phyloP scores from a whole-genome alignment of 495 filamentous ascomycete genomes.

The Acidomyces sp. region DNA sequence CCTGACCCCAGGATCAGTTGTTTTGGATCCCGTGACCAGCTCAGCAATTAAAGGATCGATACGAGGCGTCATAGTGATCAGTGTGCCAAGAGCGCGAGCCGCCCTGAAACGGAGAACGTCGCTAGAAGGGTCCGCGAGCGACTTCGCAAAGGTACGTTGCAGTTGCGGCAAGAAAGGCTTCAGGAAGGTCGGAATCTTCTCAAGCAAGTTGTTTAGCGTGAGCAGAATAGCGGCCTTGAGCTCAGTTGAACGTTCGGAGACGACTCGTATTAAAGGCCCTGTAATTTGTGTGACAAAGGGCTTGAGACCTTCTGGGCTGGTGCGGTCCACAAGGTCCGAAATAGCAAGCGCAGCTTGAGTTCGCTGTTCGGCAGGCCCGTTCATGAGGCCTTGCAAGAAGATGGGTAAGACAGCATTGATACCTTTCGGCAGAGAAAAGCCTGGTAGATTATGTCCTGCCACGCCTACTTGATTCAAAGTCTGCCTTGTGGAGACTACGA shows the following conservation, averaged over 20 bases:
- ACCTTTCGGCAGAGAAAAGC: conserved; percentile 89
- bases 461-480: conserved; percentile 78
- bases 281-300: conserved; percentile 96
- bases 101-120: conserved; percentile 76
- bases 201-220: conserved; percentile 84
- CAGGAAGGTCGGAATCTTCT: conserved; percentile 90
- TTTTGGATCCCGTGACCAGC: conserved; percentile 86
- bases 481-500: conserved; percentile 78
- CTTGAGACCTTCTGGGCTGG: conserved; percentile 67
- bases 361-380: conserved; percentile 80
- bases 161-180: conserved; percentile 96
- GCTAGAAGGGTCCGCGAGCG: conserved; percentile 82
- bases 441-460: conserved; percentile 67
- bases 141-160: conserved; percentile 92
- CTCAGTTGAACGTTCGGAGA: conserved; percentile 87
- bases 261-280: conserved; percentile 89
- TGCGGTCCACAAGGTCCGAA: conserved; percentile 87
- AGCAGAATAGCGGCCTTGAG: conserved; percentile 91
- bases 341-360: conserved; percentile 86
- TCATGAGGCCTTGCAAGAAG: conserved; percentile 94
- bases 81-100: conserved; percentile 87
- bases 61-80: conserved; percentile 90
- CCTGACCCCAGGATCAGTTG: conserved; percentile 72
- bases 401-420: conserved; percentile 95
- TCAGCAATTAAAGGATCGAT: conserved; percentile 87